Evolutionary conservation across 371 early-diverging fungal genomes (phyloP).

Genomic region (Mucor lusitanicus): DNA sequence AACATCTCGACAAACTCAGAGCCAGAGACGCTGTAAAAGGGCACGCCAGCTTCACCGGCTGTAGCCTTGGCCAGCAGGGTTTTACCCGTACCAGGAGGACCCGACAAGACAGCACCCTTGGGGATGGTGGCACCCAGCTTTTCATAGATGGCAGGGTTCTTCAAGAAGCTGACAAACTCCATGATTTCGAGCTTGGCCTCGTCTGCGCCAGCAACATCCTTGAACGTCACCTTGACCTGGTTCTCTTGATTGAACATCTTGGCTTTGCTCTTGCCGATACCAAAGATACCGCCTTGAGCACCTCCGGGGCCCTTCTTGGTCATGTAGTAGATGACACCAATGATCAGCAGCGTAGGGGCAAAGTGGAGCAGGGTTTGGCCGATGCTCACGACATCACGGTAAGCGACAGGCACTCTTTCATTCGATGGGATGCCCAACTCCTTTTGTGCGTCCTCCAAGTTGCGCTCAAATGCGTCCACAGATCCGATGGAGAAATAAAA

Average conservation of each 20-base stretch:
- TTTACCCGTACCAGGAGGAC: conserved; percentile 99
- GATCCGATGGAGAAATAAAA: conserved; percentile 92
- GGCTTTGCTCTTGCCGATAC: conserved; percentile 95
- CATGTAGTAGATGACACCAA: conserved; percentile 87
- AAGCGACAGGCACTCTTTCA: conserved; percentile 90
- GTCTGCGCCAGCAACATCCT: conserved; percentile 99
- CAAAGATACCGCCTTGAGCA: conserved; percentile 84
- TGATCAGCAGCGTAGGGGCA: conserved; percentile 89
- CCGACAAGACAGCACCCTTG: conserved; percentile 95
- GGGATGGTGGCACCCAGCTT: conserved; percentile 99
- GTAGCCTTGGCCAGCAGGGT: conserved; percentile 98
- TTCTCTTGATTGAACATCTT: conserved; percentile 97
- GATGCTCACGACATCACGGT: conserved; percentile 77
- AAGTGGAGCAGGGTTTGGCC: conserved; percentile 78
- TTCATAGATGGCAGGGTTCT: conserved; percentile 96
- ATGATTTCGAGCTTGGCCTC: conserved; percentile 99
- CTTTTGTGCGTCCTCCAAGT: conserved; percentile 86
- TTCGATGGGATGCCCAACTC: conserved; percentile 88
- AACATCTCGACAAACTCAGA: conserved; percentile 99
- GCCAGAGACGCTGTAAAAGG: conserved; percentile 97
- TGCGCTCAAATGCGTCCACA: conserved; percentile 93
- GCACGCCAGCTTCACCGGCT: conserved; percentile 98
- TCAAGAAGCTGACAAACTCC: conserved; percentile 99
- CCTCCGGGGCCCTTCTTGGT: conserved; percentile 78
- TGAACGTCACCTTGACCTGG: conserved; percentile 94